phyloP scores from a whole-genome alignment of 371 early-diverging fungal species.

The Mucor circinelloides region DNA sequence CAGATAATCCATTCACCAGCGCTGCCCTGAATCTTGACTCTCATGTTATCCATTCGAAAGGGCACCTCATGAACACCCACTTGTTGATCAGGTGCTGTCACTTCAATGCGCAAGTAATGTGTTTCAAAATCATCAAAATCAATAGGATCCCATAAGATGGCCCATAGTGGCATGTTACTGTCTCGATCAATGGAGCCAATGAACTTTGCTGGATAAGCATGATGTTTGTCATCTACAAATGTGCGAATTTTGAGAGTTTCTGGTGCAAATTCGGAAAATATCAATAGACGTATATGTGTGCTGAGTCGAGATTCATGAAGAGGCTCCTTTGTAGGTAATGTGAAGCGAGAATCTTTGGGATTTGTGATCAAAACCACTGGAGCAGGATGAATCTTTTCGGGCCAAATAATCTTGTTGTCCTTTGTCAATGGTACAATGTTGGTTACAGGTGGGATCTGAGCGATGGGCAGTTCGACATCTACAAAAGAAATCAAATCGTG shows the following conservation, averaged over 20 bases:
- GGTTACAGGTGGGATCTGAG: constrained; percentile 47
- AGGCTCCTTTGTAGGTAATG: constrained; percentile 76
- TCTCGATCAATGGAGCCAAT: constrained; percentile 28
- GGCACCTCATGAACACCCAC: constrained; percentile 36
- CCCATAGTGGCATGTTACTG: constrained; percentile 70
- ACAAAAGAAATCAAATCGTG: constrained; percentile 84
- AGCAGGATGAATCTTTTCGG: constrained; percentile 31
- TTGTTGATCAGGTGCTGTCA: constrained; percentile 56
- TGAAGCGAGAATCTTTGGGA: constrained; percentile 83
- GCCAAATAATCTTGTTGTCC: constrained; percentile 20
- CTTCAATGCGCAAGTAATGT: constrained; percentile 66
- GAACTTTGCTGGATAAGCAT: constrained; percentile 38
- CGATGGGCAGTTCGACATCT: constrained; percentile 68
- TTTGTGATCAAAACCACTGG: constrained; percentile 87
- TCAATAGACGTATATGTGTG: constrained; percentile 76
- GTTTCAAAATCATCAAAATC: constrained; percentile 63
- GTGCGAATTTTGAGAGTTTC: constrained; percentile 54
- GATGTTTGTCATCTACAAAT: constrained; percentile 47
- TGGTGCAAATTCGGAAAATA: constrained; percentile 55
- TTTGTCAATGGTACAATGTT: constrained; percentile 11
- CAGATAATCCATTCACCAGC: constrained; percentile 80
- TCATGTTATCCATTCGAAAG: constrained; percentile 69
- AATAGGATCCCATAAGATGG: constrained; percentile 69
- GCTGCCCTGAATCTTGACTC: constrained; percentile 63
- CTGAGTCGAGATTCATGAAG: constrained; percentile 56